These are phyloP conservation scores for Phytopythium ostracodes DNA, from an alignment of 352 stramenopile genomes.

Conservation along the genomic window DNA sequence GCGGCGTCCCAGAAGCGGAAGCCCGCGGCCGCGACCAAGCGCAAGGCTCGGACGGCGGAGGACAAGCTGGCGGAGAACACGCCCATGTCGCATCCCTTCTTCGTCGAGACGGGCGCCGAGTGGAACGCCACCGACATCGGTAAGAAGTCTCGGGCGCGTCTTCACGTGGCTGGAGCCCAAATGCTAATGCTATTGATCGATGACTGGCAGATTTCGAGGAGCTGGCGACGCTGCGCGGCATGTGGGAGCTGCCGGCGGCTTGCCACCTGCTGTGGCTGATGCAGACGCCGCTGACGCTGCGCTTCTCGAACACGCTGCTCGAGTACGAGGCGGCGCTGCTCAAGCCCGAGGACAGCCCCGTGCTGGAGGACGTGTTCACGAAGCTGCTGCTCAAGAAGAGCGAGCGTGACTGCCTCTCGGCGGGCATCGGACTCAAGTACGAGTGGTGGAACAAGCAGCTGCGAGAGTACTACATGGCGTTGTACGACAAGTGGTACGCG, in stretches of 20 bases:
- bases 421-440: slow-evolving; percentile 80
- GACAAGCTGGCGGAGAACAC: slow-evolving; percentile 61
- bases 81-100: slow-evolving; percentile 57
- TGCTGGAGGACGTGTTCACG: slow-evolving; percentile 84
- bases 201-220: slow-evolving; percentile 57
- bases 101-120: slow-evolving; percentile 58
- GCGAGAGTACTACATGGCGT: slow-evolving; percentile 72
- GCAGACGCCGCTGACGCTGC: slow-evolving; percentile 73
- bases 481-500: slow-evolving; percentile 83
- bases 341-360: slow-evolving; percentile 54
- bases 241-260: slow-evolving; percentile 75
- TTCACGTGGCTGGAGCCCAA: too few species aligned
- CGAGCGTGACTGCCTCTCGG: slow-evolving; percentile 66
- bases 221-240: slow-evolving; percentile 42
- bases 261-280: slow-evolving; percentile 85
- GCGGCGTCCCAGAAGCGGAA: slow-evolving; percentile 21
- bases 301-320: slow-evolving; percentile 69
- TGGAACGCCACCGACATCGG: slow-evolving; percentile 63
- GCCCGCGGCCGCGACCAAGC: slow-evolving; percentile 39
- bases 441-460: slow-evolving; percentile 88
- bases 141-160: too few species aligned
- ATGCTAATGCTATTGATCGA: neutral
- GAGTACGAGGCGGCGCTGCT: slow-evolving; percentile 83
- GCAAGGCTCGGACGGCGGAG: slow-evolving; percentile 46
- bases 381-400: slow-evolving; percentile 84